Evolutionary conservation across 345 rosid genomes (phyloP).

Genomic region (Gossypium stocksii): DNA sequence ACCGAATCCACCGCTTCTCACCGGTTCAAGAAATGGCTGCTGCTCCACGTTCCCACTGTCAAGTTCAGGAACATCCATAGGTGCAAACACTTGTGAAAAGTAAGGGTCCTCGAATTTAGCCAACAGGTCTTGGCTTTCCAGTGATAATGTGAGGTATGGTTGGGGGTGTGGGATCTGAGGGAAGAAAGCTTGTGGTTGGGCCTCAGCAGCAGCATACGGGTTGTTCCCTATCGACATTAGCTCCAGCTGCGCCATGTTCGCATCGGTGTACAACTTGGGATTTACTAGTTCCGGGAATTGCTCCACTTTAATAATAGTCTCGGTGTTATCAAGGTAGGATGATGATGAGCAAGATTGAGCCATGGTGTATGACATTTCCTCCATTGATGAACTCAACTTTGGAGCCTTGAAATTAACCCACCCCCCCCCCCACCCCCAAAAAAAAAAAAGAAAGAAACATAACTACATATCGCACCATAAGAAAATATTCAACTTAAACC

Average conservation of each 20-base stretch:
- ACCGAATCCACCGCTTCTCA: constrained; percentile 1
- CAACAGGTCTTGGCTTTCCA: constrained; percentile 52
- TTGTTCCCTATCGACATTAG: constrained; percentile 12
- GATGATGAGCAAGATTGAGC: constrained; percentile 27
- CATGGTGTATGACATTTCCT: constrained; percentile 36
- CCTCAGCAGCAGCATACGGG: constrained; percentile 22
- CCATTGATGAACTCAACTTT: constrained; percentile 31
- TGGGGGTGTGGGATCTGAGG: constrained; percentile 33
- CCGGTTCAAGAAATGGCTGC: constrained; percentile 47
- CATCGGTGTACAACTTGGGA: constrained; percentile 29
- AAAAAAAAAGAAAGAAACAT: background rate
- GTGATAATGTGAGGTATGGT: constrained; percentile 34
- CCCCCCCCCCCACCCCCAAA: too few species aligned
- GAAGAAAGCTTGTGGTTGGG: constrained; percentile 17
- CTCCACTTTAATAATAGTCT: constrained; percentile 19
- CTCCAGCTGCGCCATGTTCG: constrained; percentile 21
- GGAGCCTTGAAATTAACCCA: constrained; percentile 22
- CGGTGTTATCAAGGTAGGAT: constrained; percentile 22
- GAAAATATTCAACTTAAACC: background rate
- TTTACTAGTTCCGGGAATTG: constrained; percentile 35
- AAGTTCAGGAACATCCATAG: constrained; percentile 7
- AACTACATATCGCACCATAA: background rate
- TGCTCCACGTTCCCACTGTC: constrained; percentile 20
- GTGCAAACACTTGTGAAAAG: constrained; percentile 12
- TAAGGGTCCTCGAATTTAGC: constrained; percentile 55